Percentiles rank a stretch among this genome's conserved stretches.
These are phyloP conservation scores for Saitozyma podzolica DNA, from an alignment of 768 basidiomycete species.

Conservation along the genomic window DNA sequence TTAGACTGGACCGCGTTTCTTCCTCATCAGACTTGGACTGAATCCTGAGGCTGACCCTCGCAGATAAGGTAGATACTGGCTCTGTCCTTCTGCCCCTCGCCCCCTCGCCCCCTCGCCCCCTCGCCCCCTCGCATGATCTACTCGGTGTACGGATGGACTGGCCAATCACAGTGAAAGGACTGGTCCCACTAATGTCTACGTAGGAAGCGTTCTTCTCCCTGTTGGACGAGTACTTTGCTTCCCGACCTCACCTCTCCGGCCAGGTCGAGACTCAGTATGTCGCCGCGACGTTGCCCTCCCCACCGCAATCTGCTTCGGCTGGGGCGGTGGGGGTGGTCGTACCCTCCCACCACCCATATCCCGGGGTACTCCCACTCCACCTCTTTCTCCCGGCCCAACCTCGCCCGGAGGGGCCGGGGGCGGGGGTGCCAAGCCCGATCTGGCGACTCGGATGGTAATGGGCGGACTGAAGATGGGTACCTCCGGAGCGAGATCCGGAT, in stretches of 20 bases:
- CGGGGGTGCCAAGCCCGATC: constrained; percentile 23
- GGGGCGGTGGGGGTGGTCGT: not conserved
- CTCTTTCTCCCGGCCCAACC: not conserved
- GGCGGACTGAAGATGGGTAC: constrained; percentile 27
- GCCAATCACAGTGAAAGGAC: too few species aligned
- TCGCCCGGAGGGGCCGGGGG: not conserved
- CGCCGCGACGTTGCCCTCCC: constrained; percentile 11
- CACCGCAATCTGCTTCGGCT: constrained; percentile 5
- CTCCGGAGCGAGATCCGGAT: constrained; percentile 18
- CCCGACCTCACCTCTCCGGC: constrained; percentile 32
- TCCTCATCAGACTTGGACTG: not conserved
- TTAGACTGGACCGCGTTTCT: not conserved
- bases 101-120: too few species aligned
- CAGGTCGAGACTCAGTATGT: not conserved
- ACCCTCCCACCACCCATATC: not conserved
- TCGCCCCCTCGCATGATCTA: too few species aligned
- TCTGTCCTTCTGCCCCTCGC: not conserved
- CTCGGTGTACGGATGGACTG: too few species aligned
- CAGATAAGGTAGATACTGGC: constrained; percentile 11
- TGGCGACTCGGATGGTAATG: constrained; percentile 32
- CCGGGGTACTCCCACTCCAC: not conserved
- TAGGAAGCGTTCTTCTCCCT: constrained; percentile 48
- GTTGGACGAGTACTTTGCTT: constrained; percentile 46
- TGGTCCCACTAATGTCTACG: not conserved
- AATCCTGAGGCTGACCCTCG: not conserved